These are phyloP conservation scores for Tremellales sp. DNA, from an alignment of 1,284 basidiomycete species.

Conservation along the genomic window DNA sequence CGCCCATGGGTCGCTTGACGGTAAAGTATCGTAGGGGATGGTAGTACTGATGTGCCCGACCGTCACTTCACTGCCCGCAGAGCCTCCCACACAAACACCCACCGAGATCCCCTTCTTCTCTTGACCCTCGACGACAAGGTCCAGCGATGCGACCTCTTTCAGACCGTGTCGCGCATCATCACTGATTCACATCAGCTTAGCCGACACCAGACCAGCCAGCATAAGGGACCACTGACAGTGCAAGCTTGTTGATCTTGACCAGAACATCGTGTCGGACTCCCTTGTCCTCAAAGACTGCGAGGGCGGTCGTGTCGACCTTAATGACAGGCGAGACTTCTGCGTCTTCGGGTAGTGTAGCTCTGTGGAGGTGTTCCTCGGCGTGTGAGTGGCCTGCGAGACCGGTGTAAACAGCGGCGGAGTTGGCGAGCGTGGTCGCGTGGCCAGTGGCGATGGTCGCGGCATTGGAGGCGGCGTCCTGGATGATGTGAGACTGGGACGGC, in stretches of 20 bases:
- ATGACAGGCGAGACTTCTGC: conserved; percentile 14
- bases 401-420: conserved; percentile 8
- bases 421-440: conserved; percentile 13
- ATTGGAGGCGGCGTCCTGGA: conserved; percentile 7
- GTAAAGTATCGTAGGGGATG: conserved; percentile 37
- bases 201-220: neutral
- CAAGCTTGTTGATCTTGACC: conserved; percentile 42
- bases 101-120: conserved; percentile 37
- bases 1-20: conserved; percentile 28
- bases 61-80: conserved; percentile 1
- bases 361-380: conserved; percentile 18
- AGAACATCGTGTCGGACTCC: conserved; percentile 34
- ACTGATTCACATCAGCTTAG: conserved; percentile 9
- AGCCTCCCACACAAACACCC: conserved; percentile 9
- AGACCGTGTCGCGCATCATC: conserved; percentile 34
- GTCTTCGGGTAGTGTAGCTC: conserved; percentile 24
- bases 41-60: conserved; percentile 33
- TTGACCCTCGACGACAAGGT: conserved; percentile 25
- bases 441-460: conserved; percentile 14
- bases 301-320: conserved; percentile 30
- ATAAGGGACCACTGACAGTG: conserved; percentile 23
- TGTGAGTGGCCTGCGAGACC: conserved; percentile 21
- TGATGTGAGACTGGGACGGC: neutral
- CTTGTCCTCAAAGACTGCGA: conserved; percentile 32
- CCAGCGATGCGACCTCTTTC: conserved; percentile 32